These are phyloP conservation scores for Fusarium buxicola DNA, from an alignment of 2,329 filamentous ascomycete genomes.

Conservation along the genomic window DNA sequence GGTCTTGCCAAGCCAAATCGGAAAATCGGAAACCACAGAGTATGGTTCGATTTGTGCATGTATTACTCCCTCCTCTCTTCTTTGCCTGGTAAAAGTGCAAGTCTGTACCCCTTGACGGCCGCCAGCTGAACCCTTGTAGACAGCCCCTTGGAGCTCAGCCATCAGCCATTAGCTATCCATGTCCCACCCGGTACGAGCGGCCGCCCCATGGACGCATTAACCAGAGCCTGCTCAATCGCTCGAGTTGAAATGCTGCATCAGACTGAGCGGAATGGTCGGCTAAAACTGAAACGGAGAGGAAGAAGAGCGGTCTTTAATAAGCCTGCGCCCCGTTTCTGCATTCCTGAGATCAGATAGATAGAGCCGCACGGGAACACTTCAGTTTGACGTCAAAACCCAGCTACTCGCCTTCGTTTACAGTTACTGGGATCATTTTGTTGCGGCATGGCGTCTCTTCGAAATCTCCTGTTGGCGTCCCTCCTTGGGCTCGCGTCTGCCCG, in stretches of 20 bases:
- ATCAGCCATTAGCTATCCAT: too few relatives aligned
- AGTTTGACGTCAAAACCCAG: neutral
- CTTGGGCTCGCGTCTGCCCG: constrained; percentile 43
- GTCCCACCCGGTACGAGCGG: too few relatives aligned
- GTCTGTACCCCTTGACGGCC: too few relatives aligned
- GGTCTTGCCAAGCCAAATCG: too few relatives aligned
- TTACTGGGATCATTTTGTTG: neutral
- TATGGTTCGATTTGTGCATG: too few relatives aligned
- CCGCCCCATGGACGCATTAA: neutral
- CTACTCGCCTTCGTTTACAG: neutral
- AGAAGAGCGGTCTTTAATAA: constrained; percentile 3
- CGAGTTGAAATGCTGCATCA: neutral
- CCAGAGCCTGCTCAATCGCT: too few relatives aligned
- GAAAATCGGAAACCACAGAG: too few relatives aligned
- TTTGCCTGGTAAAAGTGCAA: too few relatives aligned
- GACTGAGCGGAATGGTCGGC: neutral
- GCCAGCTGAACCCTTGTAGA: too few relatives aligned
- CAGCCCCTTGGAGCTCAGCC: too few relatives aligned
- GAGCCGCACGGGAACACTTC: neutral
- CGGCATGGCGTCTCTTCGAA: constrained; percentile 38
- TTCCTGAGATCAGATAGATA: neutral
- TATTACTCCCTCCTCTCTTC: too few relatives aligned
- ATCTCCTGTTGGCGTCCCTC: constrained; percentile 41
- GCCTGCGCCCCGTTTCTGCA: neutral
- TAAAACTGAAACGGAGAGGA: neutral